A percentile compares a stretch with the other conserved stretches of the same genome.
Conservation (phyloP, 2,329 filamentous ascomycete species). For the Paecilomyces fulvus region DNA sequence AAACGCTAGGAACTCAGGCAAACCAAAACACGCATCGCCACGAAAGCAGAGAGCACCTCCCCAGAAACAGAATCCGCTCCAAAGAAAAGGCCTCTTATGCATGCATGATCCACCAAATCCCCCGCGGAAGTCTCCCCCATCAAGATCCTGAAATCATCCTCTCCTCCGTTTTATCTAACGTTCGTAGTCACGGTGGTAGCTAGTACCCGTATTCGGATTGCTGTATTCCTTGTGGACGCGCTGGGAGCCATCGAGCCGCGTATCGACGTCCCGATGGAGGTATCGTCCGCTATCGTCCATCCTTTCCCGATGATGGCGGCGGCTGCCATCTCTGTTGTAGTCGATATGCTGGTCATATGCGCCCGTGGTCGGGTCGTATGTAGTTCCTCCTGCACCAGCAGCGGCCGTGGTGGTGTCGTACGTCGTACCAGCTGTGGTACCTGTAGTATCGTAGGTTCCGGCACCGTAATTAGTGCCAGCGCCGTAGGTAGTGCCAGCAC, state of each 20-base stretch:
- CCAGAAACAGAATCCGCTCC: neutral
- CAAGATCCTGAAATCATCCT: neutral
- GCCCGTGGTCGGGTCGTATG: conserved; percentile 10
- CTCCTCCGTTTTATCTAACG: conserved; percentile 1
- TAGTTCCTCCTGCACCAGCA: conserved; percentile 6
- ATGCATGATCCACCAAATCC: neutral
- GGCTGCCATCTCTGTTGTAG: conserved; percentile 17
- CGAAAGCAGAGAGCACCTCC: neutral
- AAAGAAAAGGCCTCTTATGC: neutral
- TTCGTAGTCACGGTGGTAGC: conserved; percentile 26
- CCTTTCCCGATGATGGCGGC: conserved; percentile 23
- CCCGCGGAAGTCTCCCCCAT: neutral
- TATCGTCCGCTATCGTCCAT: conserved; percentile 21
- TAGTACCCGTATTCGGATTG: conserved; percentile 25
- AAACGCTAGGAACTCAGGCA: neutral
- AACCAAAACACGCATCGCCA: neutral
- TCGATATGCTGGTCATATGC: conserved; percentile 28
- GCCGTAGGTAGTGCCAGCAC: neutral
- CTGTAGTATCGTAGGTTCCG: conserved; percentile 2
- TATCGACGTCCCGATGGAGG: conserved; percentile 25
- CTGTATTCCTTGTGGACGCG: conserved; percentile 25
- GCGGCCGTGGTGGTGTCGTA: neutral
- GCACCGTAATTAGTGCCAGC: neutral
- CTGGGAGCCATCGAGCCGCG: conserved; percentile 18
- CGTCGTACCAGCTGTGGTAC: conserved; percentile 4